Percentiles rank a stretch among this genome's conserved stretches.
phyloP scores from a whole-genome alignment of 2,329 filamentous ascomycete species.

The Fusarium fracticaudum region DNA sequence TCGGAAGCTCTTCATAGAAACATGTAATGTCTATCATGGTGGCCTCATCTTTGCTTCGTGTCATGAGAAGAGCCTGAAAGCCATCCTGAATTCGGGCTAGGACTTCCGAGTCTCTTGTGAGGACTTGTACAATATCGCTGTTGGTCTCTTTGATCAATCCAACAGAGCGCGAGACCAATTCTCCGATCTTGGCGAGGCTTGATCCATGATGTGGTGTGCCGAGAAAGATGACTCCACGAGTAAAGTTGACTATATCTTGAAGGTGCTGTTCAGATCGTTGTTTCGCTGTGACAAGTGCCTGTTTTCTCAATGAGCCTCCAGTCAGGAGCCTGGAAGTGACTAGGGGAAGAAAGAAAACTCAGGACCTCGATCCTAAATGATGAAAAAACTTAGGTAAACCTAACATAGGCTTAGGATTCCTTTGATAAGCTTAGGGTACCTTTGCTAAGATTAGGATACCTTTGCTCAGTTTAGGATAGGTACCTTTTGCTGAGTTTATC shows the following conservation, averaged over 20 bases:
- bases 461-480: background rate
- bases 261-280: conserved; percentile 21
- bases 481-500: too few species aligned
- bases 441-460: accelerated
- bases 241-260: conserved; percentile 2
- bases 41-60: background rate
- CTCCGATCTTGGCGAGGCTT: conserved; percentile 20
- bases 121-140: conserved; percentile 7
- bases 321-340: background rate
- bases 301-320: background rate
- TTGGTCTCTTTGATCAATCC: conserved; percentile 30
- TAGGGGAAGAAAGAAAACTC: background rate
- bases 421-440: background rate
- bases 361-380: background rate
- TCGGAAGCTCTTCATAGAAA: conserved; percentile 34
- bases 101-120: conserved; percentile 24
- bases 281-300: conserved; percentile 20
- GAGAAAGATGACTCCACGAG: conserved; percentile 23
- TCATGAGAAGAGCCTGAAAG: conserved; percentile 16
- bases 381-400: too few species aligned
- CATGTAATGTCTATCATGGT: conserved; percentile 21
- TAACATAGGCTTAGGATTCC: background rate
- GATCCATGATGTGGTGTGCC: conserved; percentile 32
- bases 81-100: conserved; percentile 16
- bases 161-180: conserved; percentile 8